These are phyloP conservation scores for Conringia planisiliqua DNA, from an alignment of 345 rosid genomes.

Conservation along the genomic window DNA sequence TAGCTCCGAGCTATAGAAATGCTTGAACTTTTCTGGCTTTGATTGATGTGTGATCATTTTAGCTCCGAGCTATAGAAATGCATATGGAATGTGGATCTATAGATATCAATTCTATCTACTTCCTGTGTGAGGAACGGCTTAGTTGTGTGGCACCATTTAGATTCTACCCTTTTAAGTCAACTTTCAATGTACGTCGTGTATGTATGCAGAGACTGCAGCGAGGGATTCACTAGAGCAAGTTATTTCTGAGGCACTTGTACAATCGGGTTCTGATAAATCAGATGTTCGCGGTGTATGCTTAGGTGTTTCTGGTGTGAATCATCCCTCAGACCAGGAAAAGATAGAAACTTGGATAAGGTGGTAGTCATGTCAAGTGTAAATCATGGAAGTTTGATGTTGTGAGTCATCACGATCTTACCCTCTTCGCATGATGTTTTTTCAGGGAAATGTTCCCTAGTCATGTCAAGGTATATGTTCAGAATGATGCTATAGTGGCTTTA, in stretches of 20 bases:
- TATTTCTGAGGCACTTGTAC: constrained; percentile 73
- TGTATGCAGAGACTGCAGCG: constrained; percentile 68
- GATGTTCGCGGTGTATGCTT: constrained; percentile 83
- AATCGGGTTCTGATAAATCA: constrained; percentile 59
- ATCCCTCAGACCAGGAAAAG: constrained; percentile 79
- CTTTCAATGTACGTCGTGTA: constrained; percentile 4
- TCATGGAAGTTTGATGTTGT: not conserved
- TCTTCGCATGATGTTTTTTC: not conserved
- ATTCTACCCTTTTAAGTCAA: constrained; percentile 8
- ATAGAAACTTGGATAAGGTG: constrained; percentile 82
- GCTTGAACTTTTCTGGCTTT: not conserved
- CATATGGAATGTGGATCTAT: not conserved
- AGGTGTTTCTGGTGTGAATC: constrained; percentile 94
- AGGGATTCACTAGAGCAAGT: constrained; percentile 80
- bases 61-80: not conserved
- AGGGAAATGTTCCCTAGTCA: constrained; percentile 78
- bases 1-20: no score
- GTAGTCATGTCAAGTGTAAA: not conserved
- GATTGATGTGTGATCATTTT: not conserved
- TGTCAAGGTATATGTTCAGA: constrained; percentile 73
- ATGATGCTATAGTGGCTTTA: constrained; percentile 92
- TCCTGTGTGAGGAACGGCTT: not conserved
- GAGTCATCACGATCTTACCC: not conserved
- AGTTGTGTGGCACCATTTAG: constrained; percentile 14
- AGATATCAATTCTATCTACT: not conserved